Percentiles rank a stretch among this genome's conserved stretches.
phyloP scores from a whole-genome alignment of 306 rosid genomes.

The Inga laurina region DNA sequence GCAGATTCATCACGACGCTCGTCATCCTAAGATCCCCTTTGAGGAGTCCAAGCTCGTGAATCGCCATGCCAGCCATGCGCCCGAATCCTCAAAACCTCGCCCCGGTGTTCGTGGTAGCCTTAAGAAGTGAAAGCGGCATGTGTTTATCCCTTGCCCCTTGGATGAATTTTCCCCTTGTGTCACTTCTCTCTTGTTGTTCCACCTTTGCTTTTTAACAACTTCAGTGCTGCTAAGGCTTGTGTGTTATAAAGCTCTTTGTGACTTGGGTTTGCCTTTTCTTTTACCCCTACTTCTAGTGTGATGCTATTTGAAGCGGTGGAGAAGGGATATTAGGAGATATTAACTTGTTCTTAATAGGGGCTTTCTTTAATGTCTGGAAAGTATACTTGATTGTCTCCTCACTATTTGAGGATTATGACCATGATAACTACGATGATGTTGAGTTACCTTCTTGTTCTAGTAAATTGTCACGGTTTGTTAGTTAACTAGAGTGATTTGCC shows the following conservation, averaged over 20 bases:
- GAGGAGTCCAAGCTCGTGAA: constrained; percentile 69
- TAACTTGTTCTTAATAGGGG: background rate
- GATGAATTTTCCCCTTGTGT: constrained; percentile 4
- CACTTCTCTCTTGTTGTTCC: background rate
- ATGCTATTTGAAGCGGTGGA: constrained; percentile 17
- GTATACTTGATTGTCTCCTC: constrained; percentile 34
- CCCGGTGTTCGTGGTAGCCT: constrained; percentile 93
- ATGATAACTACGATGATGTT: constrained; percentile 14
- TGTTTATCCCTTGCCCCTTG: constrained; percentile 4
- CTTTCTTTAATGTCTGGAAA: constrained; percentile 30
- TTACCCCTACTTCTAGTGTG: background rate
- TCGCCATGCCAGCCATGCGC: constrained; percentile 39
- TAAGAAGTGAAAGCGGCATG: constrained; percentile 53
- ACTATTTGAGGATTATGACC: background rate
- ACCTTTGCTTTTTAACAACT: background rate
- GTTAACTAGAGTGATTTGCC: background rate
- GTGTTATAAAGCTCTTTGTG: constrained; percentile 11
- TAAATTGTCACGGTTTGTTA: background rate
- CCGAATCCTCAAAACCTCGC: constrained; percentile 50
- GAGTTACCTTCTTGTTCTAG: background rate
- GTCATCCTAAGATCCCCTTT: constrained; percentile 79
- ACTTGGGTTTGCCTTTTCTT: constrained; percentile 23
- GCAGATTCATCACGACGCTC: constrained; percentile 97
- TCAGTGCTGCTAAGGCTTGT: constrained; percentile 1
- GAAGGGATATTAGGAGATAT: constrained; percentile 40